These are phyloP conservation scores for Fusarium nodosum DNA, from an alignment of 2,329 filamentous ascomycete genomes.

Conservation along the genomic window DNA sequence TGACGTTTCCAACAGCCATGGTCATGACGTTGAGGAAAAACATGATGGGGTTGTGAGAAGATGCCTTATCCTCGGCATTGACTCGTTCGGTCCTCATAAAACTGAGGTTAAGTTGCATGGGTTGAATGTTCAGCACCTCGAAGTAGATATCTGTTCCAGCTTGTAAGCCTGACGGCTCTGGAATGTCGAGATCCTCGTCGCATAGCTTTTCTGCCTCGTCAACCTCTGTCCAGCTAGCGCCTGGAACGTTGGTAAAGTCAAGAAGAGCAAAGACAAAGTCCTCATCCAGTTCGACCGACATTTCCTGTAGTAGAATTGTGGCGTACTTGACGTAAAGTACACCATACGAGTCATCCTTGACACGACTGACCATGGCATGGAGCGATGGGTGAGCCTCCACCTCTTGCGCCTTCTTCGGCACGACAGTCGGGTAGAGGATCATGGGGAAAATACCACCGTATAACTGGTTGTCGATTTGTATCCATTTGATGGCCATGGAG, in stretches of 20 bases:
- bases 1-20: slow-evolving; percentile 99
- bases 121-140: slow-evolving; percentile 95
- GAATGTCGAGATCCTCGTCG: slow-evolving; percentile 90
- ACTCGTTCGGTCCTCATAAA: slow-evolving; percentile 97
- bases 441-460: slow-evolving; percentile 99
- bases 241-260: slow-evolving; percentile 94
- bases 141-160: slow-evolving; percentile 97
- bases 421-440: slow-evolving; percentile 95
- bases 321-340: slow-evolving; percentile 99
- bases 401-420: slow-evolving; percentile 96
- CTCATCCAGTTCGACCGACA: slow-evolving; percentile 97
- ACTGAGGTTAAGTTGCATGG: slow-evolving; percentile 96
- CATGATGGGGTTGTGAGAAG: slow-evolving; percentile 94
- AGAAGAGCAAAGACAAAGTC: slow-evolving; percentile 97
- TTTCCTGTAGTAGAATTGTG: slow-evolving; percentile 92
- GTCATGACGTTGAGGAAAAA: slow-evolving; percentile 99
- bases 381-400: slow-evolving; percentile 96
- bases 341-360: slow-evolving; percentile 98
- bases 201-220: slow-evolving; percentile 87
- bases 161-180: slow-evolving; percentile 87
- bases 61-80: slow-evolving; percentile 95
- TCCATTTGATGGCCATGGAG: slow-evolving; percentile 95
- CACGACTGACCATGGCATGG: slow-evolving; percentile 89
- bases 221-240: slow-evolving; percentile 78
- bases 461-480: slow-evolving; percentile 98